Evolutionary conservation across 1,139 yeast species (phyloP).

Genomic region (Pichia sp.): DNA sequence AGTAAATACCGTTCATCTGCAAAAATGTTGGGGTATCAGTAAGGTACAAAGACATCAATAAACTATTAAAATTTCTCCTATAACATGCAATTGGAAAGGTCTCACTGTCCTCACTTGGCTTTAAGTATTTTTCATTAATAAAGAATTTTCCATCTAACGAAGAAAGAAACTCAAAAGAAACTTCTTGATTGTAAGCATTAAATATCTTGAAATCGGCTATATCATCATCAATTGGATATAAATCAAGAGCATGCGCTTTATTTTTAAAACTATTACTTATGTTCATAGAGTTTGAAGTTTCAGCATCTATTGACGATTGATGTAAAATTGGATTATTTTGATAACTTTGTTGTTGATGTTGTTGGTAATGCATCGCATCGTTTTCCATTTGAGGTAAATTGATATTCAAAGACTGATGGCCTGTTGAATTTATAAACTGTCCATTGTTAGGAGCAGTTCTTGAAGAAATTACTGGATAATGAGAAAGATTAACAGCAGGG

Average conservation of each 20-base stretch:
- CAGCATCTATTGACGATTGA: neutral
- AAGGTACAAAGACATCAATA: conserved; percentile 12
- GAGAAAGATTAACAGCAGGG: neutral
- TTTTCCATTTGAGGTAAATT: neutral
- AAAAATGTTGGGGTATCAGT: conserved; percentile 10
- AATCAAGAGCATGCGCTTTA: neutral
- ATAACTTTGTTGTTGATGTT: neutral
- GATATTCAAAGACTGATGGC: neutral
- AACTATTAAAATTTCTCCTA: conserved; percentile 22
- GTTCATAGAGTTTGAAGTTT: neutral
- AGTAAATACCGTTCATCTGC: neutral
- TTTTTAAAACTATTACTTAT: neutral
- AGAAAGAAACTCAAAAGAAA: conserved; percentile 9
- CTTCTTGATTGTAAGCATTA: neutral
- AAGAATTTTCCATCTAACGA: conserved; percentile 24
- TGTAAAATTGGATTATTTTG: neutral
- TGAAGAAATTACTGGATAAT: too few relatives aligned
- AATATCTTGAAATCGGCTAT: neutral
- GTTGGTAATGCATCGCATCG: neutral
- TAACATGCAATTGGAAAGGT: conserved; percentile 23
- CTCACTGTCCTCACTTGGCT: conserved; percentile 1
- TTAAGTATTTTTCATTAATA: conserved; percentile 14
- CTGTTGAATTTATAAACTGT: too few relatives aligned
- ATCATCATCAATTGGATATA: neutral
- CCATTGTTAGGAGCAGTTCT: too few relatives aligned